Percentiles rank a stretch among this genome's conserved stretches.
Evolutionary conservation across 2,329 filamentous ascomycete genomes (phyloP).

Genomic region (Aspergillus vadensis): DNA sequence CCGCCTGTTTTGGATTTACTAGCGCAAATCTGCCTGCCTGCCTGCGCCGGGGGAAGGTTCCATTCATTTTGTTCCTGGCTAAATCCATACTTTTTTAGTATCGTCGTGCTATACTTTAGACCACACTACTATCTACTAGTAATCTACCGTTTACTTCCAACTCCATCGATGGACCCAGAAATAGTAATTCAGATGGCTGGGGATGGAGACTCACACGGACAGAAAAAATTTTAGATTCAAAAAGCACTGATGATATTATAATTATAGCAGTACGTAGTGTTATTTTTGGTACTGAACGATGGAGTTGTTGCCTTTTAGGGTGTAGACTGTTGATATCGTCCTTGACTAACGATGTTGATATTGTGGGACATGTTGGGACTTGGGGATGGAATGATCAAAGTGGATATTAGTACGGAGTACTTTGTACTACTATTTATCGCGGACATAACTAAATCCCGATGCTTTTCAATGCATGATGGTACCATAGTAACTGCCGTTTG

Average conservation of each 20-base stretch:
- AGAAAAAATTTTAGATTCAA: not conserved
- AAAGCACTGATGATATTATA: not conserved
- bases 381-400: too few species aligned
- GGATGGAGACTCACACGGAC: not conserved
- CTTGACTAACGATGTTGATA: too few species aligned
- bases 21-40: not conserved
- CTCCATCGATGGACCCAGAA: not conserved
- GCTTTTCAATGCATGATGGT: too few species aligned
- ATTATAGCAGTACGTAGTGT: not conserved
- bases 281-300: not conserved
- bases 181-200: conserved; percentile 4
- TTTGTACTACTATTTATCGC: too few species aligned
- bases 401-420: too few species aligned
- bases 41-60: not conserved
- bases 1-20: conserved; percentile 4
- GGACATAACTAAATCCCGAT: too few species aligned
- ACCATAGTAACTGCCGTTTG: too few species aligned
- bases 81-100: not conserved
- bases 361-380: too few species aligned
- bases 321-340: not conserved
- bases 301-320: not conserved
- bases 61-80: conserved; percentile 9
- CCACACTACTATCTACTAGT: too few species aligned
- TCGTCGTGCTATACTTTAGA: not conserved
- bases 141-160: not conserved